Evolutionary conservation across 164 flowering plant genomes (phyloP).

Genomic region (Sextonia rubra): DNA sequence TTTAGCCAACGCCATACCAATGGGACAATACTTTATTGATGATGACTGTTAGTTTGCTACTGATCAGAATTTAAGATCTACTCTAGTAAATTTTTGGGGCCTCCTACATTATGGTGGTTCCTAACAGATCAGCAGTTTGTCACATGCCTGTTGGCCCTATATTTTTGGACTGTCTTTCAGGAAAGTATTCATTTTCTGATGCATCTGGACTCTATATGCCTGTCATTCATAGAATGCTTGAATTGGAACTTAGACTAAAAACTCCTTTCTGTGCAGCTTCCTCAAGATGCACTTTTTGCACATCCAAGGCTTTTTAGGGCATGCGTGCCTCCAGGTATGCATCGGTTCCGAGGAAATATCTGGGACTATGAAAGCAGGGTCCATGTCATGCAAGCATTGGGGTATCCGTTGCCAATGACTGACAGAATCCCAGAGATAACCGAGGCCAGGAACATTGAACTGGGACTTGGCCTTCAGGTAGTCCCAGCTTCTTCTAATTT

Average conservation of each 20-base stretch:
- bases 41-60: too few species aligned
- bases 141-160: too few species aligned
- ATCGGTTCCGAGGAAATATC: constrained; percentile 85
- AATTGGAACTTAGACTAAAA: not conserved
- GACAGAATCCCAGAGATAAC: constrained; percentile 90
- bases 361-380: constrained; percentile 94
- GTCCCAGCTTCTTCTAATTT: not conserved
- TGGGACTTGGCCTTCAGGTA: constrained; percentile 98
- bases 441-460: constrained; percentile 89
- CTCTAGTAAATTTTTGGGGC: too few species aligned
- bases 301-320: constrained; percentile 94
- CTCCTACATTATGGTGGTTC: too few species aligned
- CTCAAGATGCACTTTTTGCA: constrained; percentile 87
- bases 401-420: constrained; percentile 66
- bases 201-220: too few species aligned
- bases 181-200: too few species aligned
- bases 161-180: too few species aligned
- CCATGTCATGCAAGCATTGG: constrained; percentile 74
- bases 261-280: constrained; percentile 47
- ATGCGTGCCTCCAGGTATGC: constrained; percentile 98
- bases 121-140: too few species aligned
- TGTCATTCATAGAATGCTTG: too few species aligned
- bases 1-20: too few species aligned
- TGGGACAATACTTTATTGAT: too few species aligned
- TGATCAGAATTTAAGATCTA: too few species aligned